phyloP scores from a whole-genome alignment of 257 asterid genomes.

The Rhazya stricta region DNA sequence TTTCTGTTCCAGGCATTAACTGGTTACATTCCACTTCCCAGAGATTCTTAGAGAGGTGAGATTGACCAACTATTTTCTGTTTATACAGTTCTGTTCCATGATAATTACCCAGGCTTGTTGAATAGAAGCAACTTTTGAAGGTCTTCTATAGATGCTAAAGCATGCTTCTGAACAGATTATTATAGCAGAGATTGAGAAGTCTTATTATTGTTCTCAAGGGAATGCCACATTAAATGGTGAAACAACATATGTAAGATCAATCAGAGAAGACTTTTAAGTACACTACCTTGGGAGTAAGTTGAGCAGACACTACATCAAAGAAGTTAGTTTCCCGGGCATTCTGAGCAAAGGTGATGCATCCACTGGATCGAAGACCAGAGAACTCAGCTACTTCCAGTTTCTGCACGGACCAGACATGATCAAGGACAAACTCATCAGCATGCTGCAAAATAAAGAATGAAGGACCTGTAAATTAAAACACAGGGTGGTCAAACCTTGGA shows the following conservation, averaged over 20 bases:
- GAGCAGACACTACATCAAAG: slow-evolving; percentile 62
- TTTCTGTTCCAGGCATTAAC: background rate
- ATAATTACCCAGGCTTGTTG: background rate
- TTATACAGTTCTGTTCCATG: background rate
- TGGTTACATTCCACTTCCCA: background rate
- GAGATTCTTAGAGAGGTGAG: background rate
- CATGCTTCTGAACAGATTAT: background rate
- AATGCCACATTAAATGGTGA: background rate
- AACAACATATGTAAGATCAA: background rate
- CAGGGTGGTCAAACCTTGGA: slow-evolving; percentile 41
- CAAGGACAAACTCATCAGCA: slow-evolving; percentile 13
- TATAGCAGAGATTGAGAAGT: background rate
- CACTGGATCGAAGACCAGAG: slow-evolving; percentile 61
- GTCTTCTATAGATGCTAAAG: background rate
- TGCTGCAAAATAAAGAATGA: background rate
- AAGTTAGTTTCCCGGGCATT: slow-evolving; percentile 50
- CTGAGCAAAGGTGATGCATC: slow-evolving; percentile 51
- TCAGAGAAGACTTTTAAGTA: background rate
- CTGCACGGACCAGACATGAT: slow-evolving; percentile 28
- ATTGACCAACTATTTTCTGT: no score
- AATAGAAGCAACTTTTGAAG: background rate
- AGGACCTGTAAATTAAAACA: background rate
- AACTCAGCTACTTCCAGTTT: slow-evolving; percentile 61
- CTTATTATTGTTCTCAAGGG: background rate
- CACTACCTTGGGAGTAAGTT: slow-evolving; percentile 59